phyloP scores from a whole-genome alignment of 139 green algal species.

The Tetraselmis striata region DNA sequence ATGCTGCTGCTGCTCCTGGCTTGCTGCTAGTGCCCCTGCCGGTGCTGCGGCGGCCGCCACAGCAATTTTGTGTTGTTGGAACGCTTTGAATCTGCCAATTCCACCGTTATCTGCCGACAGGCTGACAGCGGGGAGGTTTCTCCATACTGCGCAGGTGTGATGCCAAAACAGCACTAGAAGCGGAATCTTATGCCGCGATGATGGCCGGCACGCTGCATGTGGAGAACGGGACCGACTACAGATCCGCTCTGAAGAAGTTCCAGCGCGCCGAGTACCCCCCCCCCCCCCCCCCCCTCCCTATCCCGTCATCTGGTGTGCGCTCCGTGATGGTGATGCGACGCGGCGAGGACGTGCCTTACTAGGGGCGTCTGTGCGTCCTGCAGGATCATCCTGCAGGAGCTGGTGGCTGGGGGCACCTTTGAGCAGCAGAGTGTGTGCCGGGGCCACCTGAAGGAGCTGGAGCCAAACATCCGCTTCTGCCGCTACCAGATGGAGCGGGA shows the following conservation, averaged over 20 bases:
- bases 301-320: too few relatives aligned
- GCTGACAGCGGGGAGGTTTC: too few relatives aligned
- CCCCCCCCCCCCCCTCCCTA: too few relatives aligned
- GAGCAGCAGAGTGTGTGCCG: slow-evolving; percentile 63
- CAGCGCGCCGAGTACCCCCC: slow-evolving; percentile 49
- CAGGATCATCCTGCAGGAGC: slow-evolving; percentile 32
- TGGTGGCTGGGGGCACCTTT: slow-evolving; percentile 61
- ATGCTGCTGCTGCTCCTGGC: too few relatives aligned
- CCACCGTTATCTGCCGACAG: too few relatives aligned
- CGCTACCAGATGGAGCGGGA: slow-evolving; percentile 65
- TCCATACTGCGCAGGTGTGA: slow-evolving; percentile 45
- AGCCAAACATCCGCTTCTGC: slow-evolving; percentile 75
- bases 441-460: slow-evolving; percentile 76
- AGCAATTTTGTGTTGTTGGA: too few relatives aligned
- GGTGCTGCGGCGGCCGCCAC: too few relatives aligned
- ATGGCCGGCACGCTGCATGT: slow-evolving; percentile 67
- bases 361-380: too few relatives aligned
- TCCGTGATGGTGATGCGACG: too few relatives aligned
- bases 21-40: too few relatives aligned
- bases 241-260: slow-evolving; percentile 59
- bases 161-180: slow-evolving; percentile 66
- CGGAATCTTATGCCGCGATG: slow-evolving; percentile 72
- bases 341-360: too few relatives aligned
- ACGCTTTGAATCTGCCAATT: too few relatives aligned
- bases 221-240: slow-evolving; percentile 75